Evolutionary conservation across 2,329 filamentous ascomycete species (phyloP).

Genomic region (Colletotrichum caudatum): DNA sequence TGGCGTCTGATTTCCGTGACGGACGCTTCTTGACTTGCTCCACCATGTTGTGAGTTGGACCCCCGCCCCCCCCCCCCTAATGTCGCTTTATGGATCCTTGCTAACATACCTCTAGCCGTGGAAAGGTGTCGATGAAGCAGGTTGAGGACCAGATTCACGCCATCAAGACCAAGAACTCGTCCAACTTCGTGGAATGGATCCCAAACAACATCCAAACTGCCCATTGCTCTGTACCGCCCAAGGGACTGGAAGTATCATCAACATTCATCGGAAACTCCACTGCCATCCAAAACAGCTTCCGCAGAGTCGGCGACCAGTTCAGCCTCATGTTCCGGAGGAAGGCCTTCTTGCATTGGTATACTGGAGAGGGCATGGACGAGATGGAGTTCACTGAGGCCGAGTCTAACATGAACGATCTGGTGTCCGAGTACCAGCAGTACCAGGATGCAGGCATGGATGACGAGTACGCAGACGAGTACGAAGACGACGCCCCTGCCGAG

Average conservation of each 20-base stretch:
- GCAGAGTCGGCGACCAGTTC: conserved; percentile 99
- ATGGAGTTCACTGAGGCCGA: conserved; percentile 99
- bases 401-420: conserved; percentile 99
- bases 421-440: conserved; percentile 99
- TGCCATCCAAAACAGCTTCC: conserved; percentile 99
- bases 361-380: conserved; percentile 99
- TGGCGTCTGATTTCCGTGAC: conserved; percentile 99
- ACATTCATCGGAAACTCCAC: conserved; percentile 99
- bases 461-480: conserved; percentile 89
- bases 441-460: conserved; percentile 98
- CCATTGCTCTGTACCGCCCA: conserved; percentile 97
- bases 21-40: conserved; percentile 99
- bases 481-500: conserved; percentile 84
- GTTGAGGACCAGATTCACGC: conserved; percentile 99
- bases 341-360: conserved; percentile 99
- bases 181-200: conserved; percentile 99
- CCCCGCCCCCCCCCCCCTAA: too few species aligned
- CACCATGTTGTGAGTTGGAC: conserved; percentile 84
- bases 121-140: conserved; percentile 99
- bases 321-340: conserved; percentile 99
- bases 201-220: conserved; percentile 99
- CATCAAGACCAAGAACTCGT: conserved; percentile 99
- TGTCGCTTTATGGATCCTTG: background rate
- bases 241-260: conserved; percentile 97
- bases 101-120: conserved; percentile 71